A percentile compares a stretch with the other conserved stretches of the same genome.
These are phyloP conservation scores for Tolypocladium sp. DNA, from an alignment of 2,329 filamentous ascomycete genomes.

Conservation along the genomic window DNA sequence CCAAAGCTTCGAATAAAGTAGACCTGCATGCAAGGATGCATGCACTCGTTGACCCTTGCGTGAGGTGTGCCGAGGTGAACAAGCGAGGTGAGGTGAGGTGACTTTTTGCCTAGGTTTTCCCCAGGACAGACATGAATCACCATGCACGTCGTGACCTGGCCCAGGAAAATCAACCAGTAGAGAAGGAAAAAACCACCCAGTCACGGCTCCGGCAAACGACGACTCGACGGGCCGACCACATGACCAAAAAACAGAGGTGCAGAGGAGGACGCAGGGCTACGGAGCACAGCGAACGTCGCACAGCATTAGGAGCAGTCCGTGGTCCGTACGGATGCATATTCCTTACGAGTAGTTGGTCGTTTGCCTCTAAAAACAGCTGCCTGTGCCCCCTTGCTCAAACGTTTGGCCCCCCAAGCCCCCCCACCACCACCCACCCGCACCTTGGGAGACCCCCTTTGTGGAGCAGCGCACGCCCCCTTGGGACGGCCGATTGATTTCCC, in stretches of 20 bases:
- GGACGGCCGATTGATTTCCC: background rate
- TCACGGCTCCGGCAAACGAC: no score
- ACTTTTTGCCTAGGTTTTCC: background rate
- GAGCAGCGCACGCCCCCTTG: background rate
- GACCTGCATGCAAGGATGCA: background rate
- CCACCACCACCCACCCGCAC: background rate
- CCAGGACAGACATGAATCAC: background rate
- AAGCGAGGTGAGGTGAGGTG: background rate
- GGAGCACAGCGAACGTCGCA: no score
- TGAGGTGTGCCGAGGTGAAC: background rate
- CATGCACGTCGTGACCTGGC: background rate
- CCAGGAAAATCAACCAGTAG: background rate
- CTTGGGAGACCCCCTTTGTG: background rate
- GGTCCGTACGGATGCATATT: no score
- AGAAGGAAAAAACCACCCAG: no score
- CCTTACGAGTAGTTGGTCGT: no score
- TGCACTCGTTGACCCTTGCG: background rate
- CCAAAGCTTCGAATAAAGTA: no score
- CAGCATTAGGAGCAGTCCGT: no score
- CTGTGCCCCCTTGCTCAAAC: background rate
- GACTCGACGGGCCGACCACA: background rate
- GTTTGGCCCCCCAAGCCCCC: background rate
- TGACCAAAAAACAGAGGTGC: background rate
- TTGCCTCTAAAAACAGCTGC: background rate
- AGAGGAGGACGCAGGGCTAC: no score